Conservation (phyloP, 78 protist species). For the Dictyostelium brefeldianum region DNA sequence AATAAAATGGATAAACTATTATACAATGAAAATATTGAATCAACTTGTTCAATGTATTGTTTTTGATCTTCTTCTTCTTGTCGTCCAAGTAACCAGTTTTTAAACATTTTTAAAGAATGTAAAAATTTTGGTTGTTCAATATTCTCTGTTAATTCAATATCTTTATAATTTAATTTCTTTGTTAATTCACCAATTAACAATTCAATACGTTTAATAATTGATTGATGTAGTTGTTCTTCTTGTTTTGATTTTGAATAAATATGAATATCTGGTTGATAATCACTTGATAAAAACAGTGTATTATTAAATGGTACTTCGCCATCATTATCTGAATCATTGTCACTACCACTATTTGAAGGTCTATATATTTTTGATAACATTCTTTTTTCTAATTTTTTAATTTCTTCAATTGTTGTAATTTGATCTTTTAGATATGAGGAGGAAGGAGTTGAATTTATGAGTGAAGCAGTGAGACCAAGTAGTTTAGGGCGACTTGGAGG, state of each 20-base stretch:
- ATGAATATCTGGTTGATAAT: too few species aligned
- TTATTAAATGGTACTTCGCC: not conserved
- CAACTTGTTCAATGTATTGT: not conserved
- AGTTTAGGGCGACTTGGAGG: not conserved
- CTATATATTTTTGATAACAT: slow-evolving; percentile 10
- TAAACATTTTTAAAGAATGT: not conserved
- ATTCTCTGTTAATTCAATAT: not conserved
- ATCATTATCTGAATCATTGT: not conserved
- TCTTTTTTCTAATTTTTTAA: not conserved
- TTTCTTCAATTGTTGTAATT: not conserved
- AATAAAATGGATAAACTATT: not conserved
- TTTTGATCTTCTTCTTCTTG: not conserved
- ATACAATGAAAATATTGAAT: not conserved
- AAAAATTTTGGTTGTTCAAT: not conserved
- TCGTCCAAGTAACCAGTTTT: not conserved
- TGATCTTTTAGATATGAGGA: too few species aligned
- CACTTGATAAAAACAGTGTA: too few species aligned
- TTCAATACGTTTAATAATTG: not conserved
- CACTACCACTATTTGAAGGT: not conserved
- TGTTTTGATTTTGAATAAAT: not conserved
- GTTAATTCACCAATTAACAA: not conserved
- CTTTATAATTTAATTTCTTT: not conserved
- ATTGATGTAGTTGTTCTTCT: not conserved
- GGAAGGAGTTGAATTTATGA: not conserved
- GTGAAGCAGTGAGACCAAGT: slow-evolving; percentile 18